Evolutionary conservation across 179 eudicot species (phyloP), one percentile per base, ranked within the genome.

Genomic region (Drosera spatulata): DNA sequence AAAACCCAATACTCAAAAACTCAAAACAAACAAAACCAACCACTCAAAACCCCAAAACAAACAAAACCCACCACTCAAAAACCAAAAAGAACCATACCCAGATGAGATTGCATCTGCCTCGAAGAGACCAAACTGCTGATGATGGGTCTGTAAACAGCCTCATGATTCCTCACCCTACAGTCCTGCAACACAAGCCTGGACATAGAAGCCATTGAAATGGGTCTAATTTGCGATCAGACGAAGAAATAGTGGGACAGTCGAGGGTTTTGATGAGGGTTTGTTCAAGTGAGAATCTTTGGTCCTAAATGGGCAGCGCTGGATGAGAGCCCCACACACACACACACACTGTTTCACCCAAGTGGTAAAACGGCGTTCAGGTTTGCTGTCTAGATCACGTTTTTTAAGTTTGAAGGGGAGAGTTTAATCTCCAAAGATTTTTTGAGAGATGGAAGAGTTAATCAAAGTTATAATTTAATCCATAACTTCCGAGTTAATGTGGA

Each of bases 181-280:
- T 79, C 87, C 70, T 79, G 76, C n/a, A 75, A 58, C 59, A 77
- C 58, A 64, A 75, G 72, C 52, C 79, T 74, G 42, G 84, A 81
- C 53, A 87, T 72, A 13, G 87, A 80, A 49, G 87, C 85, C 85
- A 80, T 84, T 68, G 62, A 37, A 55, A 12, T 53, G 58, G 41
- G 5, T 22, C 33, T 22, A 1, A 22, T 22, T 22, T 22, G 33
- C 33, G 33, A 22, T 22, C 33, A 22, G 33, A 22, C 33, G 33
- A 22, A 22, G 33, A 22, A 22, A 0, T 22, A 1, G 33, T 22
- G 33, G 33, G 1, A 22, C 33, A 22, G 1, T 22, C 33, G 33
- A 22, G 33, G 33, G 33, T 22, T 22, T 22, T 58, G 8, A 48
- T 40, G 50, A 33, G 12, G 51, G 63, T 41, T 64, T 22, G 33